phyloP scores from a whole-genome alignment of 352 stramenopile genomes.

The Globisporangium ultimum region DNA sequence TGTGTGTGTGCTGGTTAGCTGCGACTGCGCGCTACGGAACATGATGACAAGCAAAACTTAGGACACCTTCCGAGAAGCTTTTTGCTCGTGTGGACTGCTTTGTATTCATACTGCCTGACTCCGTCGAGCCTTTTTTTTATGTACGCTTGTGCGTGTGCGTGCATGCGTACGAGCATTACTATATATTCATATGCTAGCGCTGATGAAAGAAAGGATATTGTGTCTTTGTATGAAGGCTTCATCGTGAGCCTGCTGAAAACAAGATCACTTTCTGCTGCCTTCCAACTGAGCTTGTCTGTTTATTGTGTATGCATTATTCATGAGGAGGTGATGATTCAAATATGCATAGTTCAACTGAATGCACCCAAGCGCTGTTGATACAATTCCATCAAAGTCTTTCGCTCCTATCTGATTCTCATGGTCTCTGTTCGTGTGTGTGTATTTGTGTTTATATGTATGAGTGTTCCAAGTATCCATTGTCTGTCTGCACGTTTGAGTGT shows the following conservation, averaged over 20 bases:
- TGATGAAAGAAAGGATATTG: conserved; percentile 81
- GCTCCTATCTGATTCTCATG: conserved; percentile 81
- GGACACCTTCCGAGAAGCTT: conserved; percentile 82
- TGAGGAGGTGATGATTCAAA: conserved; percentile 65
- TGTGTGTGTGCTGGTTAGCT: conserved; percentile 12
- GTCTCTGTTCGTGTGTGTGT: not conserved
- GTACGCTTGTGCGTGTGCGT: no score
- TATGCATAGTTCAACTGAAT: conserved; percentile 85
- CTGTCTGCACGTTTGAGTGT: not conserved
- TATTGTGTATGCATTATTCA: conserved; percentile 17
- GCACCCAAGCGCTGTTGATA: conserved; percentile 55
- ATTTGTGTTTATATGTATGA: conserved; percentile 1
- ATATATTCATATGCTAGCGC: conserved; percentile 26
- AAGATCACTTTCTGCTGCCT: conserved; percentile 85
- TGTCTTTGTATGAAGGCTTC: conserved; percentile 64
- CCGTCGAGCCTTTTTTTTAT: conserved; percentile 17
- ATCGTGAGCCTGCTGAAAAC: conserved; percentile 54
- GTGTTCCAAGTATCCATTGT: no score
- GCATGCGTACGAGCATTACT: no score
- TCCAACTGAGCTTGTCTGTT: conserved; percentile 73
- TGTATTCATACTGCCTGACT: conserved; percentile 85
- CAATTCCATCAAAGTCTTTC: conserved; percentile 77
- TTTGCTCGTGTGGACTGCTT: conserved; percentile 67
- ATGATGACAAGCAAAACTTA: conserved; percentile 74
- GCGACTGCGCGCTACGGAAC: conserved; percentile 19